Evolutionary conservation across 2,329 filamentous ascomycete species (phyloP), one percentile per base, ranked within the genome.

Genomic region (Xenoacremonium recifei): DNA sequence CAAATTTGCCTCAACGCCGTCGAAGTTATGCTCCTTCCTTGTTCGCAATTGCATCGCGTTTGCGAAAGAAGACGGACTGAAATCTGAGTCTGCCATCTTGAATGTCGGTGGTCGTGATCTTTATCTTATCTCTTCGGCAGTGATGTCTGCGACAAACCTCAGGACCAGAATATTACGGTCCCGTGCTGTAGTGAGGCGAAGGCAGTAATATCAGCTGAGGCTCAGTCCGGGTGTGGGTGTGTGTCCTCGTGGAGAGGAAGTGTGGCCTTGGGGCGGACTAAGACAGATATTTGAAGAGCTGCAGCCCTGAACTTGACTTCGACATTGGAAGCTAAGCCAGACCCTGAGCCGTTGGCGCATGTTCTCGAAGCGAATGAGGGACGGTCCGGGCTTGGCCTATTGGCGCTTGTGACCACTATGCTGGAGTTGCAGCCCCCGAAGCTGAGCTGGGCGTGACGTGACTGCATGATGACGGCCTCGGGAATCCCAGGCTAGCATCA

Each of bases 11-110:
- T 80, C 77, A 49, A 72, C 61, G 47, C 75, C 67, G 42, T 70
- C 64, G 51, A 81, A 81, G 39, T 68, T 64, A 40, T 68, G 65
- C 42, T 72, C 64, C 51, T 66, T 64, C 50, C 77, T 68, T 9
- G 76, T 78, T 40, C 67, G 69, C 29, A 66, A 46, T 61, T 79
- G 76, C 70, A 79, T 73, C 21, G 69, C 68, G 59, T 51, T 53
- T 48, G 66, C 66, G 36, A 55, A 48, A 15, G 57, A 46, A 25
- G 57, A 56, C 9, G 61, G 51, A 17, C 44, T 55, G 33, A 55
- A 49, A 18, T 57, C 48, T 40, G 37, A 43, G 38, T 50, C 45
- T 31, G 51, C 47, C 54, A 65, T 64, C 11, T 38, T 55, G 45
- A 45, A 39, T 43, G 36, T 12, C 11, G 33, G 32, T 15, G 10